phyloP scores from a whole-genome alignment of 1,139 yeast species.

The Kodamaea suecica region DNA sequence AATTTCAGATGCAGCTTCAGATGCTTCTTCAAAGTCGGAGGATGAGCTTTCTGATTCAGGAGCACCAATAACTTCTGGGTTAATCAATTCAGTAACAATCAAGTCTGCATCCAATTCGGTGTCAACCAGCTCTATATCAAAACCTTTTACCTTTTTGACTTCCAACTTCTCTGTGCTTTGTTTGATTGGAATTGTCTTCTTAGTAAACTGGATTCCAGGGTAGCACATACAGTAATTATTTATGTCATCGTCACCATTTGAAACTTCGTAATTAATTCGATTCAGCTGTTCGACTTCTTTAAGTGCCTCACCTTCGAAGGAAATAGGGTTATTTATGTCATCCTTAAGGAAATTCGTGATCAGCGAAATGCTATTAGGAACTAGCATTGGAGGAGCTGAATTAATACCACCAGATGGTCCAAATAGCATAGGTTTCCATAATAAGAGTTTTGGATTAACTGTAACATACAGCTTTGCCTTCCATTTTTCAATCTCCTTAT shows the following conservation, averaged over 20 bases:
- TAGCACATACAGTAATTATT: conserved; percentile 29
- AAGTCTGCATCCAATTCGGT: neutral
- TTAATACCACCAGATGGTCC: conserved; percentile 83
- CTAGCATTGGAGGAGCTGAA: conserved; percentile 38
- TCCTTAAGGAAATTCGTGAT: conserved; percentile 58
- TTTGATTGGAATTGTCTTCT: conserved; percentile 14
- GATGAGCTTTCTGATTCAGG: neutral
- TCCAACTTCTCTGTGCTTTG: conserved; percentile 11
- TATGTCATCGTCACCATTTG: conserved; percentile 10
- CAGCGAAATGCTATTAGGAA: conserved; percentile 47
- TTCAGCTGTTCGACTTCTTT: conserved; percentile 33
- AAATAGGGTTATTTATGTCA: conserved; percentile 59
- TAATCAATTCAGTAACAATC: too few relatives aligned
- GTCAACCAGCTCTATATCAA: neutral
- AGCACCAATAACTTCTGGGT: neutral
- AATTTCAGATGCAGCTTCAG: conserved; percentile 7
- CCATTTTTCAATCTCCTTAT: conserved; percentile 50
- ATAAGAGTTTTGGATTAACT: conserved; percentile 49
- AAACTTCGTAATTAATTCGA: conserved; percentile 21
- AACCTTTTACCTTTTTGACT: neutral
- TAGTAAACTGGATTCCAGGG: conserved; percentile 25
- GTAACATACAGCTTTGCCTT: conserved; percentile 51
- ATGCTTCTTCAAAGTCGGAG: conserved; percentile 8
- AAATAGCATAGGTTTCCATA: conserved; percentile 82
- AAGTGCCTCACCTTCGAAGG: conserved; percentile 51